A percentile compares a stretch with the other conserved stretches of the same genome.
These are phyloP conservation scores for Apiospora hydei DNA, from an alignment of 2,329 filamentous ascomycete genomes.

Conservation along the genomic window DNA sequence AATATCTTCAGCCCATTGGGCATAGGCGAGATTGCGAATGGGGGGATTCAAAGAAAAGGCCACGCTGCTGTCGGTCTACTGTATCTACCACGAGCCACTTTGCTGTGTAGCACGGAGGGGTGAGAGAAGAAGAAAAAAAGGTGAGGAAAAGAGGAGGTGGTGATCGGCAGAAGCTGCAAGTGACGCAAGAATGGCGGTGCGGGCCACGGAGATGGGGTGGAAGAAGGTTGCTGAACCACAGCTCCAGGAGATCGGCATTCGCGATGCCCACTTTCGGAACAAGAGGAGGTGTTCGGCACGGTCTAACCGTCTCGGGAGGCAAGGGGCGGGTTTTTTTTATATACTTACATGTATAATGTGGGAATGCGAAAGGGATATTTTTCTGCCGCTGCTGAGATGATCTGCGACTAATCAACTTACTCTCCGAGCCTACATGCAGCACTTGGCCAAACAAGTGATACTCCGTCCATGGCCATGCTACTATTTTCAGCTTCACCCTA, in stretches of 20 bases:
- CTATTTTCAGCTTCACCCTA: neutral
- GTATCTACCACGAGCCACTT: slow-evolving; percentile 7
- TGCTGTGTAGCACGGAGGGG: neutral
- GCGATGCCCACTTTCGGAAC: neutral
- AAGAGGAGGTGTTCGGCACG: neutral
- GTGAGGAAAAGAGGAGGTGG: neutral
- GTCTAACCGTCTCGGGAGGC: neutral
- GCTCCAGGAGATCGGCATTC: neutral
- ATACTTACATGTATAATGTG: neutral
- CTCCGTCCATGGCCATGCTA: neutral
- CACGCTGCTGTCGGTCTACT: neutral
- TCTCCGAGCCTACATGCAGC: too few species aligned
- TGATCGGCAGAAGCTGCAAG: neutral
- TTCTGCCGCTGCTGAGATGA: too few species aligned
- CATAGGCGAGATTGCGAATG: neutral
- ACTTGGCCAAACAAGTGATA: neutral
- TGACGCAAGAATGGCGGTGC: slow-evolving; percentile 22
- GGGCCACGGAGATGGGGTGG: neutral
- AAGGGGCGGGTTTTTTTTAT: neutral
- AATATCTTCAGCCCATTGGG: neutral
- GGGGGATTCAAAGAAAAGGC: neutral
- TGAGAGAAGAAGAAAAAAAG: neutral
- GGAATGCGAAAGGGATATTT: neutral
- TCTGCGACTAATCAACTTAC: too few species aligned
- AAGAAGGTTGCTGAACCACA: neutral